phyloP scores from a whole-genome alignment of 169 alveolate species.

The Perkinsus marinus region DNA sequence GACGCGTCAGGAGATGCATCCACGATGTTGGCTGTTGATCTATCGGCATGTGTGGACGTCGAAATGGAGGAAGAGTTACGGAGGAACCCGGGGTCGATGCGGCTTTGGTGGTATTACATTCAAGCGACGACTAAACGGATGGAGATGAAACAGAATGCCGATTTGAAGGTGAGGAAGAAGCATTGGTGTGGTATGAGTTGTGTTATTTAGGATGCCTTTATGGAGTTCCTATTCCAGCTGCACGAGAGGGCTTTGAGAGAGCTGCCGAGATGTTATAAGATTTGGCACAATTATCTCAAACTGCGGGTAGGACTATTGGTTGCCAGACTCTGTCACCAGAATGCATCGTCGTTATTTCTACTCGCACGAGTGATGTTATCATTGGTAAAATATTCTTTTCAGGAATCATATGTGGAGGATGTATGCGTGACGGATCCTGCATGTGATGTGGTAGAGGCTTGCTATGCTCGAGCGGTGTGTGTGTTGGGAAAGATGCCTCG shows the following conservation, averaged over 20 bases:
- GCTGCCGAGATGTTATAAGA: background rate
- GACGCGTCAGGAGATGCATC: background rate
- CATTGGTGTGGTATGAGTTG: background rate
- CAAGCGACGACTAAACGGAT: background rate
- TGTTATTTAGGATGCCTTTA: background rate
- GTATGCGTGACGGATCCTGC: background rate
- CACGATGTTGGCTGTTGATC: background rate
- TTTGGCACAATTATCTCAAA: background rate
- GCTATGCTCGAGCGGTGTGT: background rate
- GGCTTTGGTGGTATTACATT: background rate
- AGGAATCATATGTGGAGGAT: background rate
- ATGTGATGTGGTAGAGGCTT: background rate
- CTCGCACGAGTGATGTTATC: no score
- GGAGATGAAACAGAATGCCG: background rate
- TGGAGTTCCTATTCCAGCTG: background rate
- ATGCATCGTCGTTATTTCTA: no score
- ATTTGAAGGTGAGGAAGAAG: background rate
- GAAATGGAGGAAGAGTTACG: background rate
- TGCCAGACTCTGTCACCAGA: no score
- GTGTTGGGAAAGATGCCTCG: background rate
- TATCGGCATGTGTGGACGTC: background rate
- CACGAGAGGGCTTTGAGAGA: background rate
- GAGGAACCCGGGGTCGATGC: background rate
- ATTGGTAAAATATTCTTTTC: background rate
- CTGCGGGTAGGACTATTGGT: background rate